Evolutionary conservation across 2,329 filamentous ascomycete species (phyloP).

Genomic region (Orbilia quercus): DNA sequence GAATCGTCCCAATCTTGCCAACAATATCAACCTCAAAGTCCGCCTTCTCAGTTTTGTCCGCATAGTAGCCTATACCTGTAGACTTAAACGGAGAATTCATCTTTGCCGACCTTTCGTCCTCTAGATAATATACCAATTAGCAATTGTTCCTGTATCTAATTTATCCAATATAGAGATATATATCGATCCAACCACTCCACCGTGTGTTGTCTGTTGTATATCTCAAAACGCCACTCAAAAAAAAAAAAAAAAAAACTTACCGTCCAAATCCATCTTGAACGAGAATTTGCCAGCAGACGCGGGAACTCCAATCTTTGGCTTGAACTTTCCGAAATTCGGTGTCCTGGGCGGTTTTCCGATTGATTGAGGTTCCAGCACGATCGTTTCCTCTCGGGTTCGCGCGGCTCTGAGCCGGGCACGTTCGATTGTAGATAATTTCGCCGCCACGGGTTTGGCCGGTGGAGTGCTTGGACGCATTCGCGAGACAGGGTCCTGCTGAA

Average conservation of each 20-base stretch:
- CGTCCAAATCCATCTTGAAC: constrained; percentile 21
- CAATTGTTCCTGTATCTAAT: background rate
- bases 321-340: constrained; percentile 40
- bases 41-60: constrained; percentile 1
- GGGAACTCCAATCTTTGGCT: constrained; percentile 21
- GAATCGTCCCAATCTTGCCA: constrained; percentile 38
- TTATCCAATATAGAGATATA: no score
- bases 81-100: constrained; percentile 13
- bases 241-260: constrained; percentile 12
- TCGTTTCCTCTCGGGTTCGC: constrained; percentile 25
- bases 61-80: constrained; percentile 8
- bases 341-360: constrained; percentile 43
- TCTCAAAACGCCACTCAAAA: constrained; percentile 25
- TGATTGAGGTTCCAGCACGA: constrained; percentile 23
- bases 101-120: constrained; percentile 5
- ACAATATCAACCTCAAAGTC: constrained; percentile 41
- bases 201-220: constrained; percentile 46
- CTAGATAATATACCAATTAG: constrained; percentile 5
- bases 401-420: constrained; percentile 9
- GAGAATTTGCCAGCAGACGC: constrained; percentile 15
- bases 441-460: constrained; percentile 18
- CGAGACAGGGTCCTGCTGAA: constrained; percentile 11
- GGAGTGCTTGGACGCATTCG: constrained; percentile 25
- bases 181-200: no score
- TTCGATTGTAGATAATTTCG: constrained; percentile 28